phyloP scores from a whole-genome alignment of 768 basidiomycete genomes.

The Thelephora aurantiotincta region DNA sequence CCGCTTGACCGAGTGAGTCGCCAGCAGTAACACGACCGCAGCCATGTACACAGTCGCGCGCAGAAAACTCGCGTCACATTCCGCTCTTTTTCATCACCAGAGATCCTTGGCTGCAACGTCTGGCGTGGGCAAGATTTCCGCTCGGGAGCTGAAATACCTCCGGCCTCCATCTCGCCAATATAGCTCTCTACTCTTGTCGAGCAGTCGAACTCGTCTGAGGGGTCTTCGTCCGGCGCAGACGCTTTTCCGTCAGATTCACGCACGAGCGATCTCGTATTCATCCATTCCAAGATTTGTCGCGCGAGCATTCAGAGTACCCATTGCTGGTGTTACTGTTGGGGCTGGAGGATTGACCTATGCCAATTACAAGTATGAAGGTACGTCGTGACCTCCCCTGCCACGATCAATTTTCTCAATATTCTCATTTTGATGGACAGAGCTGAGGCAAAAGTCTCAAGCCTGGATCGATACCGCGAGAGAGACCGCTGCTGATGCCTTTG shows the following conservation, averaged over 20 bases:
- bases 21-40: too few species aligned
- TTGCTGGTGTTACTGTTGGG: conserved; percentile 80
- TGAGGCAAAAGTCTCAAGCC: conserved; percentile 50
- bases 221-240: conserved; percentile 28
- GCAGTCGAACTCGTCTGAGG: conserved; percentile 28
- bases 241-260: conserved; percentile 50
- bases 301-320: conserved; percentile 76
- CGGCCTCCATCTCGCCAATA: conserved; percentile 44
- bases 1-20: too few species aligned
- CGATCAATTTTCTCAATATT: conserved; percentile 1
- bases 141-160: conserved; percentile 17
- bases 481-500: conserved; percentile 55
- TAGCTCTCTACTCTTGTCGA: conserved; percentile 37
- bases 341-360: conserved; percentile 89
- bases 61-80: too few species aligned
- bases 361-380: conserved; percentile 94
- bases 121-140: conserved; percentile 29
- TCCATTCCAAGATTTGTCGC: conserved; percentile 84
- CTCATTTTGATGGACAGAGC: conserved; percentile 29
- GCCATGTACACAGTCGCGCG: too few species aligned
- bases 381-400: conserved; percentile 10
- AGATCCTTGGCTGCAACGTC: conserved; percentile 26
- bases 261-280: conserved; percentile 69
- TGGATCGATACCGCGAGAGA: conserved; percentile 58
- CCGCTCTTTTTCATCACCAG: too few species aligned